Evolutionary conservation across 1,284 basidiomycete genomes (phyloP).

Genomic region (Heterobasidion irregulare): DNA sequence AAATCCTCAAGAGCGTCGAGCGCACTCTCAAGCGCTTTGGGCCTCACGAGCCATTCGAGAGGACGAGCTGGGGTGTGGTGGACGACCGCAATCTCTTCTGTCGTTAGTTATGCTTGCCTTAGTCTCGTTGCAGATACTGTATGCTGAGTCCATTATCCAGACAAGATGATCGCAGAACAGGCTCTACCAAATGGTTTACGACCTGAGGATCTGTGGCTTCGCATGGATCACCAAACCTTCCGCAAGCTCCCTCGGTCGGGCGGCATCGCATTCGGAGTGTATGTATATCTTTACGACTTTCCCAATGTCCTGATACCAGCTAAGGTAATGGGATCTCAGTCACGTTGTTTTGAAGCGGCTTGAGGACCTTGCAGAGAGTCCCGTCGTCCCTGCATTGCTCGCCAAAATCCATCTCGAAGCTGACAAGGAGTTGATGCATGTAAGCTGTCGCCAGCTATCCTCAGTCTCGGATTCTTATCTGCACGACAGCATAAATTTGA

Average conservation of each 20-base stretch:
- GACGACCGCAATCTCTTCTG: not conserved
- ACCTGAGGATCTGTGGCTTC: not conserved
- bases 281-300: too few relatives aligned
- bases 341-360: not conserved
- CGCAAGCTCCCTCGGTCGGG: not conserved
- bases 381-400: not conserved
- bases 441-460: not conserved
- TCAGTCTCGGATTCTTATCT: not conserved
- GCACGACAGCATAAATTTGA: not conserved
- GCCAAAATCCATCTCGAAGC: not conserved
- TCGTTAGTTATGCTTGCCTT: not conserved
- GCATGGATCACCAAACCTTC: not conserved
- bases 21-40: not conserved
- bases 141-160: not conserved
- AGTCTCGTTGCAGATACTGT: not conserved
- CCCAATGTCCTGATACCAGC: too few relatives aligned
- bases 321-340: not conserved
- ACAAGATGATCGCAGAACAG: not conserved
- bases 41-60: not conserved
- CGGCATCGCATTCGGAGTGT: not conserved
- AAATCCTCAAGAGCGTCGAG: not conserved
- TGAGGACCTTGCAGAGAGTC: not conserved
- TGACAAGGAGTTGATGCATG: not conserved
- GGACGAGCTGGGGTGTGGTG: not conserved
- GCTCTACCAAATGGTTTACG: not conserved